Conservation (phyloP, 257 asterid genomes). For the Capsicum pubescens region DNA sequence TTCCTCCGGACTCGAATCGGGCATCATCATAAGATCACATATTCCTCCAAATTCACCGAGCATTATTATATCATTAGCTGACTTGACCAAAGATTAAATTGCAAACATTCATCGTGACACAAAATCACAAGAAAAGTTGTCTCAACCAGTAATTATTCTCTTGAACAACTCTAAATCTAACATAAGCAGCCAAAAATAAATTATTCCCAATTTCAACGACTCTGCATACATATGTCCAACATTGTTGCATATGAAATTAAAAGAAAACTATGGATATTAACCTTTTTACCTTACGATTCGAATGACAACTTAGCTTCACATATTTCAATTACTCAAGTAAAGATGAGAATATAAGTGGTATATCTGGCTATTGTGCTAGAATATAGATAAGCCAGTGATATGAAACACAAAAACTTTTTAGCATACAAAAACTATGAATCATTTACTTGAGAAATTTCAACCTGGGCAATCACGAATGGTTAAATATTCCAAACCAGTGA, state of each 20-base stretch:
- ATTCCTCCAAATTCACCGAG: too few relatives aligned
- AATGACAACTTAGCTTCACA: not conserved
- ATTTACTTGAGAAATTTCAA: conserved; percentile 1
- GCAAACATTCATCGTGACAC: not conserved
- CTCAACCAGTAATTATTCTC: not conserved
- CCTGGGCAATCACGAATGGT: not conserved
- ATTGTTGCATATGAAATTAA: not conserved
- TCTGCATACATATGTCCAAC: not conserved
- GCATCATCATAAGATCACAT: too few relatives aligned
- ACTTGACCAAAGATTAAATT: too few relatives aligned
- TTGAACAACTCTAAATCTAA: conserved; percentile 10
- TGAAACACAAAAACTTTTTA: not conserved
- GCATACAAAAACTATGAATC: not conserved
- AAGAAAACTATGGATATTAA: not conserved
- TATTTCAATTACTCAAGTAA: not conserved
- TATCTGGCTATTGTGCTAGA: not conserved
- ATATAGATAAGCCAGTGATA: not conserved
- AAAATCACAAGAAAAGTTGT: not conserved
- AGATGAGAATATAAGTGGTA: not conserved
- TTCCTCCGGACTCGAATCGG: too few relatives aligned
- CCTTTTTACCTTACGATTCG: not conserved
- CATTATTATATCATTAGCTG: too few relatives aligned
- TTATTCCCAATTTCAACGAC: not conserved
- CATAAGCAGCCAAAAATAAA: not conserved
- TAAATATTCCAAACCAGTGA: not conserved